A percentile compares a stretch with the other conserved stretches of the same genome.
These are phyloP conservation scores for Beauveria rudraprayagi DNA, from an alignment of 2,329 filamentous ascomycete species.

Conservation along the genomic window DNA sequence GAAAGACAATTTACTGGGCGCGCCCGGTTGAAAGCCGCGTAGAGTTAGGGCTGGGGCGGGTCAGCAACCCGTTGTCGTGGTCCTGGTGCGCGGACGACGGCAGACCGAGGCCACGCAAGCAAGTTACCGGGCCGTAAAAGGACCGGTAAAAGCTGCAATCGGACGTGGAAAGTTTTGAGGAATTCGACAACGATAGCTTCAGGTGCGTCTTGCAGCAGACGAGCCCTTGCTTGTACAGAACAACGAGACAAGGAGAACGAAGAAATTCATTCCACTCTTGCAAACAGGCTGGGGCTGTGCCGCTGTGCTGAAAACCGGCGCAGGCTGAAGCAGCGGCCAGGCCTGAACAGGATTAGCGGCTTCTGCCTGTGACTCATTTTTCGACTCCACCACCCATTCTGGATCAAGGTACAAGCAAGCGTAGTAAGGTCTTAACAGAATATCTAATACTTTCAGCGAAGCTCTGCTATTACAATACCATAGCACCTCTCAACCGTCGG, in stretches of 20 bases:
- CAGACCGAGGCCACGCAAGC: neutral
- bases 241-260: neutral
- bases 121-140: neutral
- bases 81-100: neutral
- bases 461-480: neutral
- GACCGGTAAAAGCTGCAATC: neutral
- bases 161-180: neutral
- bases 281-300: slow-evolving; percentile 1
- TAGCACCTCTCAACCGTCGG: neutral
- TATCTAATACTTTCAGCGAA: neutral
- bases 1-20: neutral
- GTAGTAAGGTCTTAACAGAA: neutral
- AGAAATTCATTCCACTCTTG: neutral
- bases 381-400: neutral
- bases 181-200: neutral
- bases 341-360: neutral
- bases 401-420: neutral
- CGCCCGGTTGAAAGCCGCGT: neutral
- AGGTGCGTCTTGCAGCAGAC: neutral
- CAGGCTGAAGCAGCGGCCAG: slow-evolving; percentile 9
- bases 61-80: neutral
- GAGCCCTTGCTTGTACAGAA: neutral
- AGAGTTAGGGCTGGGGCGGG: slow-evolving; percentile 8
- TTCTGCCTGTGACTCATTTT: slow-evolving; percentile 10
- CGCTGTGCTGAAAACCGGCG: neutral